A percentile compares a stretch with the other conserved stretches of the same genome.
These are phyloP conservation scores for Phoma sp. DNA, from an alignment of 2,329 filamentous ascomycete genomes.

Conservation along the genomic window DNA sequence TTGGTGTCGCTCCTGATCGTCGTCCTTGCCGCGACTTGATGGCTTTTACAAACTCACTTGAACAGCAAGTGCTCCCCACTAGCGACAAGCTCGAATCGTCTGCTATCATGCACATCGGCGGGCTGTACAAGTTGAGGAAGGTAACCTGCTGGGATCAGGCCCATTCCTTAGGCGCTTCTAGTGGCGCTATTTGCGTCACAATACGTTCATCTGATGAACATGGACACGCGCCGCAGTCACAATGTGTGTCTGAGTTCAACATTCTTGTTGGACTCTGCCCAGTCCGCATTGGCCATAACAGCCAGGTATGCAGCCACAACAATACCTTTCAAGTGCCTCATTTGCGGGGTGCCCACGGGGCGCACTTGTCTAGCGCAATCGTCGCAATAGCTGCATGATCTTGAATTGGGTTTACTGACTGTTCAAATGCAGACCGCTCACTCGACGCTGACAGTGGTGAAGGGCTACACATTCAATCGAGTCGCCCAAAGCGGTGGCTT, in stretches of 20 bases:
- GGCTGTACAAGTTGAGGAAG: constrained; percentile 11
- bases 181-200: constrained; percentile 19
- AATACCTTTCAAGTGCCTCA: constrained; percentile 15
- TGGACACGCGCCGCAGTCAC: constrained; percentile 13
- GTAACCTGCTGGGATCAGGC: constrained; percentile 15
- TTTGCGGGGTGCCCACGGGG: constrained; percentile 26
- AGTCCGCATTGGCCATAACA: constrained; percentile 18
- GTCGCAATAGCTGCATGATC: constrained; percentile 11
- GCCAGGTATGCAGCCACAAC: constrained; percentile 26
- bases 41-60: constrained; percentile 3
- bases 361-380: constrained; percentile 13
- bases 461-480: not conserved
- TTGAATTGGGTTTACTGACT: not conserved
- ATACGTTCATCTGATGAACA: constrained; percentile 5
- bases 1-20: not conserved
- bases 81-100: constrained; percentile 8
- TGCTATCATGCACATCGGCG: constrained; percentile 1
- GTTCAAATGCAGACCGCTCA: not conserved
- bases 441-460: not conserved
- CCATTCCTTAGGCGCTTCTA: constrained; percentile 9
- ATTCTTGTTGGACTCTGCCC: constrained; percentile 12
- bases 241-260: constrained; percentile 15
- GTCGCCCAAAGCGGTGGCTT: too few species aligned
- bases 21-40: constrained; percentile 1
- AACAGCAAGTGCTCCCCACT: constrained; percentile 1